phyloP scores from a whole-genome alignment of 768 basidiomycete genomes.

The Psilocybe cyanescens region DNA sequence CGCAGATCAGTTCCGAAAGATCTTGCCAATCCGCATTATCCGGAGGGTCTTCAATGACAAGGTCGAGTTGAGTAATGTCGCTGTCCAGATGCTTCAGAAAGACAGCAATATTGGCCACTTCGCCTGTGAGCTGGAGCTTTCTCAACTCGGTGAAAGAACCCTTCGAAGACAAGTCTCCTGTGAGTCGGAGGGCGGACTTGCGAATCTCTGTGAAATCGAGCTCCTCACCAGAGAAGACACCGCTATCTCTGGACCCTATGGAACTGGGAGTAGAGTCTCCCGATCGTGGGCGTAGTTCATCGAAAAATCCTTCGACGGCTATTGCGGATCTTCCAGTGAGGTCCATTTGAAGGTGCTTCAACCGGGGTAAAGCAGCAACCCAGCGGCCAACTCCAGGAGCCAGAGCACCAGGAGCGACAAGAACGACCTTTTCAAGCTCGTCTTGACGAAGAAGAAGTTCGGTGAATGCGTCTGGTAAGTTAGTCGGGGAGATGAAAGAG shows the following conservation, averaged over 20 bases:
- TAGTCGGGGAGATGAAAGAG: slow-evolving; percentile 70
- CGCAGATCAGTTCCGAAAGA: slow-evolving; percentile 63
- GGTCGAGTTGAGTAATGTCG: slow-evolving; percentile 68
- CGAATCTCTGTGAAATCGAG: slow-evolving; percentile 77
- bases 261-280: slow-evolving; percentile 76
- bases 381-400: slow-evolving; percentile 73
- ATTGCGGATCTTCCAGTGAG: slow-evolving; percentile 68
- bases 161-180: slow-evolving; percentile 58
- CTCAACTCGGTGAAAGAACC: slow-evolving; percentile 62
- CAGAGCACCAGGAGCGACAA: slow-evolving; percentile 78
- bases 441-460: slow-evolving; percentile 65
- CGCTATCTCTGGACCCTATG: slow-evolving; percentile 70
- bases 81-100: slow-evolving; percentile 74
- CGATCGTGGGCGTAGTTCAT: slow-evolving; percentile 63
- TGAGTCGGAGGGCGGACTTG: slow-evolving; percentile 68
- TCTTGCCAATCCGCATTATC: slow-evolving; percentile 78
- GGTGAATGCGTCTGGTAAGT: slow-evolving; percentile 73
- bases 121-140: slow-evolving; percentile 70
- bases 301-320: slow-evolving; percentile 83
- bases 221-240: slow-evolving; percentile 79
- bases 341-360: slow-evolving; percentile 72
- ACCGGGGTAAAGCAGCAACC: slow-evolving; percentile 64
- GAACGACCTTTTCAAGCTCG: slow-evolving; percentile 59
- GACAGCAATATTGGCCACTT: slow-evolving; percentile 67
- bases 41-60: slow-evolving; percentile 81